Conservation (phyloP, 2,329 filamentous ascomycete species). For the Aspergillus cejpii region DNA sequence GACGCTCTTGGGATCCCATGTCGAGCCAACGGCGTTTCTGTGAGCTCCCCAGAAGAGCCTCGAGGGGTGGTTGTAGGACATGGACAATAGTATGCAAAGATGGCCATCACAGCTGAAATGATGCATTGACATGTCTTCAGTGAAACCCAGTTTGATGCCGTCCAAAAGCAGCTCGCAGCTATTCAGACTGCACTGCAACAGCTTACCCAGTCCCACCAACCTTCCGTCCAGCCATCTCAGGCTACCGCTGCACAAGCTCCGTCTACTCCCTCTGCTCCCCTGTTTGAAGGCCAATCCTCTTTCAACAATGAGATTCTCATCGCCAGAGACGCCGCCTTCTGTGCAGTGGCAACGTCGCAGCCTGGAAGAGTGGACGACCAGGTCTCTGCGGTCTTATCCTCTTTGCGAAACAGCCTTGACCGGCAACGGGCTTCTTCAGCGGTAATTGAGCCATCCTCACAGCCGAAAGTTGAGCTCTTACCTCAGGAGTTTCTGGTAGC, state of each 20-base stretch:
- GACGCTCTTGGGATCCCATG: slow-evolving; percentile 16
- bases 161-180: slow-evolving; percentile 17
- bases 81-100: slow-evolving; percentile 14
- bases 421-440: slow-evolving; percentile 5
- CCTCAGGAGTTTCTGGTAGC: slow-evolving; percentile 18
- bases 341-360: slow-evolving; percentile 13
- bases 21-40: slow-evolving; percentile 7
- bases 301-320: slow-evolving; percentile 22
- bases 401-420: slow-evolving; percentile 16
- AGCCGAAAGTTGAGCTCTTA: slow-evolving; percentile 8
- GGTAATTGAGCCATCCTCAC: background rate
- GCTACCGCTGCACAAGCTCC: slow-evolving; percentile 2
- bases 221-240: slow-evolving; percentile 3
- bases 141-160: slow-evolving; percentile 13
- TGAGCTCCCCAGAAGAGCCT: slow-evolving; percentile 2
- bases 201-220: slow-evolving; percentile 7
- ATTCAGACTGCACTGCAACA: slow-evolving; percentile 17
- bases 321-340: slow-evolving; percentile 20
- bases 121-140: background rate
- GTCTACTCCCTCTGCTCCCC: slow-evolving; percentile 14
- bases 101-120: no score
- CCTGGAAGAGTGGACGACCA: slow-evolving; percentile 11
- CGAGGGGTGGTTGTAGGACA: slow-evolving; percentile 1
- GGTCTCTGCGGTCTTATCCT: slow-evolving; percentile 18
- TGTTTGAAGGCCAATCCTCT: slow-evolving; percentile 23